These are phyloP conservation scores for Blumeriella jaapii DNA, from an alignment of 2,329 filamentous ascomycete genomes.

Conservation along the genomic window DNA sequence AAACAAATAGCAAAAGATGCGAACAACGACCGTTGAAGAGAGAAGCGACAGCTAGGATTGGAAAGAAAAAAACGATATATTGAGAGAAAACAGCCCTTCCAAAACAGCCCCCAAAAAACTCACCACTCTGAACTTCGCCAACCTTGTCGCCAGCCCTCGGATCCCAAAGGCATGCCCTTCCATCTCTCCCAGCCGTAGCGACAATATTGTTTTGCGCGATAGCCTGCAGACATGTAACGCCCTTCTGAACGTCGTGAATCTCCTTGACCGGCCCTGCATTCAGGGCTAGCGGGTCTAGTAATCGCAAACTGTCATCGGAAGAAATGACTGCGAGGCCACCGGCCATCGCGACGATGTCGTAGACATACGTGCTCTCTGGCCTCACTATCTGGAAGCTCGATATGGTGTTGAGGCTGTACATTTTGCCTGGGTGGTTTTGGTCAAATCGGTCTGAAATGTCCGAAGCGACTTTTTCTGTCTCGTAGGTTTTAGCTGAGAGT, in stretches of 20 bases:
- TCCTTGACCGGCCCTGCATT: slow-evolving; percentile 37
- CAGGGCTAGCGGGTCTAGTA: slow-evolving; percentile 50
- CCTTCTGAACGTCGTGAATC: slow-evolving; percentile 43
- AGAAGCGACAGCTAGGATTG: neutral
- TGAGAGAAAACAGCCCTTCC: too few relatives aligned
- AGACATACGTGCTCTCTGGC: slow-evolving; percentile 31
- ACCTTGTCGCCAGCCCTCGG: slow-evolving; percentile 40
- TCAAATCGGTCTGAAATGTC: too few relatives aligned
- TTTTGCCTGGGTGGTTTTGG: slow-evolving; percentile 14
- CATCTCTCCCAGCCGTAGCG: slow-evolving; percentile 62
- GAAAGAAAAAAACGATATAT: neutral
- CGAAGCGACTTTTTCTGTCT: too few relatives aligned
- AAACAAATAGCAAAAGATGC: too few relatives aligned
- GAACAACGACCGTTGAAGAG: neutral
- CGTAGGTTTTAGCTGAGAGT: too few relatives aligned
- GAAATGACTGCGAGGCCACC: slow-evolving; percentile 38
- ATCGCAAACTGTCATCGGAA: slow-evolving; percentile 57
- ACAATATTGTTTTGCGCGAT: slow-evolving; percentile 33
- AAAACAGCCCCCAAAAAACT: slow-evolving; percentile 12
- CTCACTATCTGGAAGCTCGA: slow-evolving; percentile 20
- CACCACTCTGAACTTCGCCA: slow-evolving; percentile 27
- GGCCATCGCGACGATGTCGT: slow-evolving; percentile 29
- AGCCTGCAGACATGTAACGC: slow-evolving; percentile 49
- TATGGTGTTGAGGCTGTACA: slow-evolving; percentile 23
- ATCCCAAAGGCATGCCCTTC: slow-evolving; percentile 56